Evolutionary conservation across 352 stramenopile species (phyloP), one percentile per base, ranked within the genome.

Genomic region (Aphanomyces euteiches): DNA sequence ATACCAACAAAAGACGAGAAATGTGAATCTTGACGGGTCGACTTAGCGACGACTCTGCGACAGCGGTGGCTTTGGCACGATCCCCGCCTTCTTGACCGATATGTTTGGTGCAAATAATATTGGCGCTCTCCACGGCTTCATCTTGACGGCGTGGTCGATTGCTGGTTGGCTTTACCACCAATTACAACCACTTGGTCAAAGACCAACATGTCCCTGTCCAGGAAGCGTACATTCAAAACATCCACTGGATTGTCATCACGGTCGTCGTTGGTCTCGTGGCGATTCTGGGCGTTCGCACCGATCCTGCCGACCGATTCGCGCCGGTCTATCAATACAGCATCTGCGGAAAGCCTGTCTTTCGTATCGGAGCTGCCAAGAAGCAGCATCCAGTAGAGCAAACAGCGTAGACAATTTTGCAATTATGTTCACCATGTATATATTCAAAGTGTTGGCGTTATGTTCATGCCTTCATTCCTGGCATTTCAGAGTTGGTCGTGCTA

Each of bases 71-170:
- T 75, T 75, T 75, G 67, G 63, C 48, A 73, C 67, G 50, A 70
- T 75, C 15, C 67, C 70, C 3, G 50, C 50, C 38, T 73, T 74
- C 37, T 41, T 75, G 36, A 60, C 66, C 45, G 70, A 75, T 48
- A 75, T 74, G 59, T 75, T 75, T 64, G 70, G 70, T 21, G 59
- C 58, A 13, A 60, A 75, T 34, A 71, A 75, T 41, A 66, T 73
- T 66, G 70, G 66, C 4, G 70, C 63, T 17, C 58, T 75, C n/a
- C 70, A 75, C 37, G 70, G 70, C 10, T 60, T 63, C 19, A 28
- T 90, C 72, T 69, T 92, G 5, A 92, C 85, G 3, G 78, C 84
- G 8, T 93, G 85, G 84, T 91, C 83, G 2, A 86, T 92, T 50
- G 81, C 82, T 21, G 87, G 83, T 92, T 73, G 78, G 77, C 5